A percentile compares a stretch with the other conserved stretches of the same genome.
Evolutionary conservation across 2,329 filamentous ascomycete species (phyloP).

Genomic region (Blastomyces parvus): DNA sequence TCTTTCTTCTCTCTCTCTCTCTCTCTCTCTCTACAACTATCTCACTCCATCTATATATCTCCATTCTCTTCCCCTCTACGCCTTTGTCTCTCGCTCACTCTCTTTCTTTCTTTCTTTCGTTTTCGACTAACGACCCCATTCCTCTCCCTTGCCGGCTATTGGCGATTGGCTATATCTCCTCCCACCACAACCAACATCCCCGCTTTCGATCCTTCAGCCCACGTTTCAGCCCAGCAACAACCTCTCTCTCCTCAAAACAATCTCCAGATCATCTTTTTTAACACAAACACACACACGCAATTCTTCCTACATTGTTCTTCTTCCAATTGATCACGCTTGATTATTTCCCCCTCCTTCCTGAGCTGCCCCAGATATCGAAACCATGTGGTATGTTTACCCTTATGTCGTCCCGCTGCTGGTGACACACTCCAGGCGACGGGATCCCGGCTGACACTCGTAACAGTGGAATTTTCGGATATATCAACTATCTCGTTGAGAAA

Average conservation of each 20-base stretch:
- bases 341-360: neutral
- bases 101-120: neutral
- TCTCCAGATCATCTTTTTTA: too few relatives aligned
- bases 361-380: neutral
- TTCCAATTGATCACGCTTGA: neutral
- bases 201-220: neutral
- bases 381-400: conserved; percentile 5
- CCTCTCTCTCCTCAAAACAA: neutral
- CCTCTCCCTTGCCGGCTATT: neutral
- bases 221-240: neutral
- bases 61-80: neutral
- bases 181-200: neutral
- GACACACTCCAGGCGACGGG: neutral
- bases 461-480: conserved; percentile 95
- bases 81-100: neutral
- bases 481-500: conserved; percentile 99
- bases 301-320: neutral
- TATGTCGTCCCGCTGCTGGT: neutral
- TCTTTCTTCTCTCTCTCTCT: neutral
- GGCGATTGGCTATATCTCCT: neutral
- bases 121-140: too few relatives aligned
- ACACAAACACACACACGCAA: neutral
- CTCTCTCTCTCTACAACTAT: neutral
- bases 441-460: neutral
- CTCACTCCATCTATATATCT: neutral